Conservation (phyloP, 2,329 filamentous ascomycete genomes). For the Teratosphaeria nubilosa region DNA sequence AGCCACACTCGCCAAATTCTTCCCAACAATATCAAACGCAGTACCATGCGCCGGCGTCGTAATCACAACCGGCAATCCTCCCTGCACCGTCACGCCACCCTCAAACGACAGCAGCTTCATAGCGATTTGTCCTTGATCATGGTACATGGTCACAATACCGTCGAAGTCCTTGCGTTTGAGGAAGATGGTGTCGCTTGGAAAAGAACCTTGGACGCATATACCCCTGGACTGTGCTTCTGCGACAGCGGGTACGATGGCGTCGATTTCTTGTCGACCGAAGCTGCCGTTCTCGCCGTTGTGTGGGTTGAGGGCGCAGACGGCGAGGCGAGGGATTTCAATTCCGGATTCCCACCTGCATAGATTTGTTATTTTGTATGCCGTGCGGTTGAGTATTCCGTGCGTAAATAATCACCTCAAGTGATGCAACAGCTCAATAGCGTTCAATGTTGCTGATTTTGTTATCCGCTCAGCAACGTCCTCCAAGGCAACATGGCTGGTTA, state of each 20-base stretch:
- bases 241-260: constrained; percentile 7
- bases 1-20: constrained; percentile 5
- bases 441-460: constrained; percentile 1
- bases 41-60: constrained; percentile 9
- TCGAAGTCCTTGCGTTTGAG: constrained; percentile 7
- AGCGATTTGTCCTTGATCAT: constrained; percentile 10
- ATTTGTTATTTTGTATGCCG: neutral
- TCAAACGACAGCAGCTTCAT: constrained; percentile 9
- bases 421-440: constrained; percentile 8
- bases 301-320: constrained; percentile 9
- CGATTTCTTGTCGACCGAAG: constrained; percentile 9
- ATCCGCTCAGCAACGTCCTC: constrained; percentile 5
- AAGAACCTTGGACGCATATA: constrained; percentile 8
- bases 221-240: constrained; percentile 3
- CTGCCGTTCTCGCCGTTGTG: constrained; percentile 10
- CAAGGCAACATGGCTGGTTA: constrained; percentile 7
- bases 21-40: constrained; percentile 9
- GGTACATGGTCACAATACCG: constrained; percentile 9
- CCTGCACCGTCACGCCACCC: constrained; percentile 9
- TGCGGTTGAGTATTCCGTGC: neutral
- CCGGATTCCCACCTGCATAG: constrained; percentile 6
- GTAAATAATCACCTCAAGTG: constrained; percentile 1
- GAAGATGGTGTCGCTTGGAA: constrained; percentile 10
- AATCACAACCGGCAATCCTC: constrained; percentile 7
- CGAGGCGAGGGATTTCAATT: constrained; percentile 6